Conservation (phyloP, 495 filamentous ascomycete species). For the Lineolata rhizophorae region DNA sequence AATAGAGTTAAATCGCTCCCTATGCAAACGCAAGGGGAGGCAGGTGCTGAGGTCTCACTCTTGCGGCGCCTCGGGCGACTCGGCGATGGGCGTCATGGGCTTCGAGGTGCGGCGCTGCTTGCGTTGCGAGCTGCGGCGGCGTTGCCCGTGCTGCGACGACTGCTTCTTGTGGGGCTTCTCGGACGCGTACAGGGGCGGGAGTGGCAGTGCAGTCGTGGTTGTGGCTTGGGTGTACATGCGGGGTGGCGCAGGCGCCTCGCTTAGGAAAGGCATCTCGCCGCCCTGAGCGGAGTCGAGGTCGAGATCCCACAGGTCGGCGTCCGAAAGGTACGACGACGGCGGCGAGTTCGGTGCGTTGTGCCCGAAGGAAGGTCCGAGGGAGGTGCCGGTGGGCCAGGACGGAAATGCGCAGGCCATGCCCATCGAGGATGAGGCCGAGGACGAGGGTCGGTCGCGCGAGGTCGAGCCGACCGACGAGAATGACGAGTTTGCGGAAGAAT, state of each 20-base stretch:
- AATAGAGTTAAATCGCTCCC: no score
- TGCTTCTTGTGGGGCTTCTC: slow-evolving; percentile 14
- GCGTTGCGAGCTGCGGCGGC: slow-evolving; percentile 8
- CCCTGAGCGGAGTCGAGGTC: slow-evolving; percentile 3
- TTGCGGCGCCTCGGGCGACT: slow-evolving; percentile 12
- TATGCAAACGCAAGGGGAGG: no score
- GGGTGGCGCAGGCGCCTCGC: slow-evolving; percentile 17
- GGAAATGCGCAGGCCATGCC: slow-evolving; percentile 13
- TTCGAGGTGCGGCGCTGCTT: slow-evolving; percentile 13
- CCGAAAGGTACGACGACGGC: slow-evolving; percentile 16
- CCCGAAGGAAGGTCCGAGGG: slow-evolving; percentile 8
- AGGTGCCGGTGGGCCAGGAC: slow-evolving; percentile 12
- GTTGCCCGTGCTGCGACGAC: slow-evolving; percentile 2
- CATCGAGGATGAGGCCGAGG: slow-evolving; percentile 2
- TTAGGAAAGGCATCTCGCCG: slow-evolving; percentile 8
- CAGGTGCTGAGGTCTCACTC: no score
- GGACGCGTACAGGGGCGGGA: slow-evolving; percentile 16
- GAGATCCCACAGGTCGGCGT: slow-evolving; percentile 20
- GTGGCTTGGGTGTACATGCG: slow-evolving; percentile 11
- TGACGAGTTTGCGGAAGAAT: background rate
- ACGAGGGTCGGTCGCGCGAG: no score
- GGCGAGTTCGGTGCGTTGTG: slow-evolving; percentile 6
- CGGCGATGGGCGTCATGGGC: slow-evolving; percentile 15
- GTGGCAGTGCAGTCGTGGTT: slow-evolving; percentile 9
- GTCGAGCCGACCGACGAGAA: no score